Evolutionary conservation across 1,284 basidiomycete species (phyloP).

Genomic region (Sanghuangporus baumii): DNA sequence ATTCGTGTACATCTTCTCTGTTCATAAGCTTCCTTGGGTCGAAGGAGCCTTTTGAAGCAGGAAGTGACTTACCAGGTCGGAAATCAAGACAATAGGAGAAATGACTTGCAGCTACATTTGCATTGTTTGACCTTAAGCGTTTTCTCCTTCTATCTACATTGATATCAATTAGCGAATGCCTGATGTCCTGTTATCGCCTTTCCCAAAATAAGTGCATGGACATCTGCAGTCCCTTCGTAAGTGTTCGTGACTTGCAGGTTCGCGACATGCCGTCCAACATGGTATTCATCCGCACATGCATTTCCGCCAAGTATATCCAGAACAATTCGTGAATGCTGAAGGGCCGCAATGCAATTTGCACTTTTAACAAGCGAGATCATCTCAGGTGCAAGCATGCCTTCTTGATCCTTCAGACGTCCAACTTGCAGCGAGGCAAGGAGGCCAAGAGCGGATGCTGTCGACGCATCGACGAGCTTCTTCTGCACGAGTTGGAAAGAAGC

Average conservation of each 20-base stretch:
- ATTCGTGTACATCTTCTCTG: too few species aligned
- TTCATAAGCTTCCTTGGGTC: too few species aligned
- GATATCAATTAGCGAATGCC: constrained; percentile 66
- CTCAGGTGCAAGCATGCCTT: constrained; percentile 70
- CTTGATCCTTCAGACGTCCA: constrained; percentile 84
- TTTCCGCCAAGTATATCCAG: constrained; percentile 91
- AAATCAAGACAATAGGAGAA: too few species aligned
- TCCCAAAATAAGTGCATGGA: constrained; percentile 84
- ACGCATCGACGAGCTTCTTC: constrained; percentile 94
- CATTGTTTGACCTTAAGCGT: neutral
- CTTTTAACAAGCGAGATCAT: constrained; percentile 95
- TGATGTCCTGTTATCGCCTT: constrained; percentile 86
- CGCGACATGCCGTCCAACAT: constrained; percentile 84
- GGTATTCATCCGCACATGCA: constrained; percentile 87
- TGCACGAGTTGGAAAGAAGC: constrained; percentile 95
- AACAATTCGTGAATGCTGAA: constrained; percentile 73
- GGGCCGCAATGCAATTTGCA: constrained; percentile 93
- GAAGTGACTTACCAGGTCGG: too few species aligned
- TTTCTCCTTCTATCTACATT: neutral
- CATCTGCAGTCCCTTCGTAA: constrained; percentile 80
- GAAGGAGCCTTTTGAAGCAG: too few species aligned
- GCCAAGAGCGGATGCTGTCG: constrained; percentile 82
- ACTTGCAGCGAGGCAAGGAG: constrained; percentile 79
- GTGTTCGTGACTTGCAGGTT: constrained; percentile 92
- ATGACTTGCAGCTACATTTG: too few species aligned